These are phyloP conservation scores for Cupressus sempervirens DNA, from an alignment of 75 land plant genomes.

Conservation along the genomic window DNA sequence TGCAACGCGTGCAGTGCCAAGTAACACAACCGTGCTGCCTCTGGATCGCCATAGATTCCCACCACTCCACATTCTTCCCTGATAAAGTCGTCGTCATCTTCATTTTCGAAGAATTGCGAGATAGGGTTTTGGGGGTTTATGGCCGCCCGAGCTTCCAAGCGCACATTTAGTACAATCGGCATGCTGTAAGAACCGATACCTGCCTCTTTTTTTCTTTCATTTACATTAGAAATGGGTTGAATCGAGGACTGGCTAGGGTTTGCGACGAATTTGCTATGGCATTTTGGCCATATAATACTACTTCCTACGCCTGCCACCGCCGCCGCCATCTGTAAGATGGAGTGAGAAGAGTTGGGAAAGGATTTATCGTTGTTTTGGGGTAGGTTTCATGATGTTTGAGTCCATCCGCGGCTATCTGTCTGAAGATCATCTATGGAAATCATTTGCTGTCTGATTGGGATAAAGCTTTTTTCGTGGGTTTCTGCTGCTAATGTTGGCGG, in stretches of 20 bases:
- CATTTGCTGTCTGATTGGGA: background rate
- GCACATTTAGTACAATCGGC: background rate
- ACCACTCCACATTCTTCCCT: constrained; percentile 38
- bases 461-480: background rate
- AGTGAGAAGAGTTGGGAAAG: background rate
- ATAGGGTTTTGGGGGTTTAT: background rate
- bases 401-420: background rate
- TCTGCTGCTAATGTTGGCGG: background rate
- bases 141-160: background rate
- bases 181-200: background rate
- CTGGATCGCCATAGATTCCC: constrained; percentile 27
- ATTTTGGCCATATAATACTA: background rate
- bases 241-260: background rate
- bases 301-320: background rate
- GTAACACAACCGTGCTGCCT: constrained; percentile 32
- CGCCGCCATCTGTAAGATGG: background rate
- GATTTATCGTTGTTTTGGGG: background rate
- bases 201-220: background rate
- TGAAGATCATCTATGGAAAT: background rate
- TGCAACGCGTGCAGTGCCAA: constrained; percentile 30
- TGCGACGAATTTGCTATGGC: background rate
- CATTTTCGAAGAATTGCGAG: background rate
- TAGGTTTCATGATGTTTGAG: background rate
- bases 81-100: constrained; percentile 14
- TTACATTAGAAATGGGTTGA: background rate